Percentiles rank a stretch among this genome's conserved stretches.
Evolutionary conservation across 805 yeast species (phyloP).

Genomic region (Sugiyamaella chiloensis): DNA sequence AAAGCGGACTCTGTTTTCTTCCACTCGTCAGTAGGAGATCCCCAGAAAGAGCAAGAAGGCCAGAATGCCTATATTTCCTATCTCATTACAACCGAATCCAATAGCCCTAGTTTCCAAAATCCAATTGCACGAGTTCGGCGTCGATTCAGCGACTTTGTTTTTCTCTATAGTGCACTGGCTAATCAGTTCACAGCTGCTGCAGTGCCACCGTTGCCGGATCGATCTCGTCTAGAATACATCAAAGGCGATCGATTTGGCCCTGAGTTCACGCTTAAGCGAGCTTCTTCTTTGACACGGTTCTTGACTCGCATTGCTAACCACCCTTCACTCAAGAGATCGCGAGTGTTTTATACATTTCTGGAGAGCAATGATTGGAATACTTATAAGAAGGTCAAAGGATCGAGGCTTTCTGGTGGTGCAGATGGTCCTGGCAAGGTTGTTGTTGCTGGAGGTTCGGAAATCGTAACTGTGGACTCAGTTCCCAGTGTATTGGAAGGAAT

Average conservation of each 20-base stretch:
- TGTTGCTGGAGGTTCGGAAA: slow-evolving; percentile 20
- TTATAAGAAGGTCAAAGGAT: slow-evolving; percentile 37
- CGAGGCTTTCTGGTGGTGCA: slow-evolving; percentile 6
- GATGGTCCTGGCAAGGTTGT: neutral
- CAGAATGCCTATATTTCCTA: slow-evolving; percentile 77
- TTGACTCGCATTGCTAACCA: slow-evolving; percentile 70
- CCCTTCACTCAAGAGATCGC: slow-evolving; percentile 64
- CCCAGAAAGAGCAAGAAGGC: slow-evolving; percentile 68
- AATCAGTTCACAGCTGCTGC: slow-evolving; percentile 82
- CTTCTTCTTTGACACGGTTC: slow-evolving; percentile 75
- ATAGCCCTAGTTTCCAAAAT: slow-evolving; percentile 54
- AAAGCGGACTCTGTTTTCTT: slow-evolving; percentile 28
- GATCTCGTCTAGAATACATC: slow-evolving; percentile 83
- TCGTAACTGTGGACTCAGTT: slow-evolving; percentile 20
- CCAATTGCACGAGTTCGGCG: slow-evolving; percentile 57
- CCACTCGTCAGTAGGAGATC: slow-evolving; percentile 49
- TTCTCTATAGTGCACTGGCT: slow-evolving; percentile 66
- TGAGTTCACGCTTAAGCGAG: slow-evolving; percentile 79
- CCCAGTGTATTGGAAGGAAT: slow-evolving; percentile 67
- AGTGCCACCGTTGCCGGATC: slow-evolving; percentile 92
- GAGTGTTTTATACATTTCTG: slow-evolving; percentile 65
- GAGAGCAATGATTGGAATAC: slow-evolving; percentile 74
- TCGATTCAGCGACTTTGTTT: slow-evolving; percentile 83
- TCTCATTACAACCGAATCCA: slow-evolving; percentile 58
- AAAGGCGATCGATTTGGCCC: slow-evolving; percentile 89